Evolutionary conservation across 176 grass and related monocot genomes (phyloP).

Genomic region (Eragrostis curvula): DNA sequence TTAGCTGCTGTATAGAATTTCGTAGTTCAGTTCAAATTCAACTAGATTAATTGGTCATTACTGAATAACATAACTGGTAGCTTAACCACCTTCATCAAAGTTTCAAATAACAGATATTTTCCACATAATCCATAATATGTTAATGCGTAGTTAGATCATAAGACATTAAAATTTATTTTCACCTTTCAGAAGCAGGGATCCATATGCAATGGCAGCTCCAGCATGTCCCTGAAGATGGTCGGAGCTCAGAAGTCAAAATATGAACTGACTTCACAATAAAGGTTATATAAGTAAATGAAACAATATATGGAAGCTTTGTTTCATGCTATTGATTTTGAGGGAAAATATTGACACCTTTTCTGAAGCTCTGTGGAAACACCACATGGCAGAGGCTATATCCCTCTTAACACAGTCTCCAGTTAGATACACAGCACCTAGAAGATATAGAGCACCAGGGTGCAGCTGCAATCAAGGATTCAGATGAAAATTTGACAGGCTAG

Average conservation of each 20-base stretch:
- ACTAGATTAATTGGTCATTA: not conserved
- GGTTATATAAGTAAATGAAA: constrained; percentile 12
- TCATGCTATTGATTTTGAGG: not conserved
- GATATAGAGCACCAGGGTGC: constrained; percentile 93
- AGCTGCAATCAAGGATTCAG: constrained; percentile 59
- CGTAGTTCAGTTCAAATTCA: constrained; percentile 4
- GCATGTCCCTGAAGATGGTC: constrained; percentile 67
- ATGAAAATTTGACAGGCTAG: constrained; percentile 1
- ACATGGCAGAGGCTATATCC: constrained; percentile 86
- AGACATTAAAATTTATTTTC: constrained; percentile 24
- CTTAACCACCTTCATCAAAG: not conserved
- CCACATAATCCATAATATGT: not conserved
- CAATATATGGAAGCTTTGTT: constrained; percentile 10
- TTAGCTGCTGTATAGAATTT: not conserved
- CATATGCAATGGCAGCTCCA: constrained; percentile 94
- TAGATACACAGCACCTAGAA: constrained; percentile 93
- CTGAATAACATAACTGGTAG: not conserved
- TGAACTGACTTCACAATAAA: not conserved
- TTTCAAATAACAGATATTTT: constrained; percentile 9
- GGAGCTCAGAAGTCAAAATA: constrained; percentile 35
- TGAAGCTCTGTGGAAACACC: constrained; percentile 97
- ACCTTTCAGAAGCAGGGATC: constrained; percentile 95
- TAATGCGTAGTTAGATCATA: not conserved
- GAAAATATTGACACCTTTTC: constrained; percentile 58
- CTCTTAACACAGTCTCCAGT: constrained; percentile 91